Conservation (phyloP, 352 stramenopile genomes). For the Salisapilia sapeloensis region DNA sequence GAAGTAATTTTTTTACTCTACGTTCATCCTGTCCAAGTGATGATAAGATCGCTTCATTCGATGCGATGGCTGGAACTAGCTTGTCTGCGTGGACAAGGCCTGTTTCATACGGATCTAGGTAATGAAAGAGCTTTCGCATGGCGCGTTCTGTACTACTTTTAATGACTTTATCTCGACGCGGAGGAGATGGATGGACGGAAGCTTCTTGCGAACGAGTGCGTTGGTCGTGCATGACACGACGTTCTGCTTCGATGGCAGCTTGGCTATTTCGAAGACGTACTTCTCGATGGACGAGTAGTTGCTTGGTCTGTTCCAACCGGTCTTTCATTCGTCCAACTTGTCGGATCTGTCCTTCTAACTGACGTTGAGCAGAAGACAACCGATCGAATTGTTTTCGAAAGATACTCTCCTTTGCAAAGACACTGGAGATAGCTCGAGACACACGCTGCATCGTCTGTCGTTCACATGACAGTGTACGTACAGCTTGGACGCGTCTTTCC, state of each 20-base stretch:
- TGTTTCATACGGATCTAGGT: slow-evolving; percentile 40
- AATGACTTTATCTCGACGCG: slow-evolving; percentile 9
- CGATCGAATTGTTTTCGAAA: slow-evolving; percentile 32
- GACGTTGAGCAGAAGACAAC: slow-evolving; percentile 8
- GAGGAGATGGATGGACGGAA: slow-evolving; percentile 1
- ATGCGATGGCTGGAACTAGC: no score
- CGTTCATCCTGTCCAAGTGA: no score
- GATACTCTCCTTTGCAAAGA: slow-evolving; percentile 18
- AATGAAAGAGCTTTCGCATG: slow-evolving; percentile 40
- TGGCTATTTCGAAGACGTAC: slow-evolving; percentile 43
- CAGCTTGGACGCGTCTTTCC: slow-evolving; percentile 21
- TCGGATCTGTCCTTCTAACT: slow-evolving; percentile 19
- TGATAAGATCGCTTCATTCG: no score
- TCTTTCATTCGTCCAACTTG: slow-evolving; percentile 18
- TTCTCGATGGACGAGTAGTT: slow-evolving; percentile 27
- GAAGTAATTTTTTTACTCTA: slow-evolving; percentile 12
- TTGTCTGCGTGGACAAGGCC: slow-evolving; percentile 17
- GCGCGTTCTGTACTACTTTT: slow-evolving; percentile 30
- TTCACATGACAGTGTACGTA: slow-evolving; percentile 27
- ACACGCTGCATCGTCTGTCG: slow-evolving; percentile 23
- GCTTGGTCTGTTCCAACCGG: slow-evolving; percentile 17
- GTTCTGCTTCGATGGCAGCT: slow-evolving; percentile 25
- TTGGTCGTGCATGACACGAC: slow-evolving; percentile 7
- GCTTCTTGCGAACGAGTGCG: not conserved
- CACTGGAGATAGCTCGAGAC: slow-evolving; percentile 19